These are phyloP conservation scores for Fusarium sp. DNA, from an alignment of 2,329 filamentous ascomycete species.

Conservation along the genomic window DNA sequence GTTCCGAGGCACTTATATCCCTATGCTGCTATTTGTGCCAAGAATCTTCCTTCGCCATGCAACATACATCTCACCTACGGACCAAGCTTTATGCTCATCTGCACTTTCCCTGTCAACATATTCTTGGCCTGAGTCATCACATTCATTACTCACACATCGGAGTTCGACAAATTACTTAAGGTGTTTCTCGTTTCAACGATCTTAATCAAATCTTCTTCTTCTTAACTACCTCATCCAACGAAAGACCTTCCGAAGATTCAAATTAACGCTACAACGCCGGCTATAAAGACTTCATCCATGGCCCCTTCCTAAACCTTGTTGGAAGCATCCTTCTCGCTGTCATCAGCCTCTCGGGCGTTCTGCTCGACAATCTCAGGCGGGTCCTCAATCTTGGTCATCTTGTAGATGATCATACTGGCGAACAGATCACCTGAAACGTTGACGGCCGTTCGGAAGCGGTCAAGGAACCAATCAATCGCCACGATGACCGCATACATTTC, in stretches of 20 bases:
- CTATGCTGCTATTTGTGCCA: neutral
- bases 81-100: constrained; percentile 23
- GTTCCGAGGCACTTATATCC: neutral
- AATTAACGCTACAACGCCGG: constrained; percentile 21
- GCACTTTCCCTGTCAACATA: constrained; percentile 11
- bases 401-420: constrained; percentile 42
- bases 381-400: constrained; percentile 45
- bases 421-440: constrained; percentile 66
- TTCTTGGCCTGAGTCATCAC: constrained; percentile 12
- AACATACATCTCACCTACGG: neutral
- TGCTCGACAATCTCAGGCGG: constrained; percentile 35
- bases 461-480: constrained; percentile 68
- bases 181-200: neutral
- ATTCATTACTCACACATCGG: neutral
- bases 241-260: neutral
- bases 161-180: neutral
- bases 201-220: constrained; percentile 1
- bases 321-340: constrained; percentile 26
- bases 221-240: neutral
- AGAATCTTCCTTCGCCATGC: neutral
- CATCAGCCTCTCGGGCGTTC: constrained; percentile 24
- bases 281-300: constrained; percentile 8
- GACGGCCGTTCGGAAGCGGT: constrained; percentile 64
- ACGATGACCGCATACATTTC: constrained; percentile 66
- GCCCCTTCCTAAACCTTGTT: constrained; percentile 34